Evolutionary conservation across 441 rosid species (phyloP), one percentile per base, ranked within the genome.

Genomic region (Pelargonium australe): DNA sequence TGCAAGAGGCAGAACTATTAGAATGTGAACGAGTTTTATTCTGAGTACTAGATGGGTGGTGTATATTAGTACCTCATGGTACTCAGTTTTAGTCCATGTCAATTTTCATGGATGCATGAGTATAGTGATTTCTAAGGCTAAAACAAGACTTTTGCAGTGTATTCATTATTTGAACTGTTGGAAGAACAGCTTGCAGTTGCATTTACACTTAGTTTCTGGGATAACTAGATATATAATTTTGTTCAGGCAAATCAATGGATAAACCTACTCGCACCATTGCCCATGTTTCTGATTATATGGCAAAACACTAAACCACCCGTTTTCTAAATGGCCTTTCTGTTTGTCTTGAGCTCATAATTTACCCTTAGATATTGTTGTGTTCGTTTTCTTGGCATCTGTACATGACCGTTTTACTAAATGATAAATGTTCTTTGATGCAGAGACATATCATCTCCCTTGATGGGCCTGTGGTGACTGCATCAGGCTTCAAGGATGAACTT

Each of bases 381-480:
- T 63, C 64, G 45, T 43, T 17, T 19, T 34, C 43, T 68, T 13
- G 25, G n/a, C 47, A 34, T 37, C 31, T 67, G 51, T n/a, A 9
- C 51, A 73, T 43, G 68, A 45, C 44, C 41, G 11, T 44, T 28
- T 67, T 66, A 19, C 61, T 53, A 16, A 16, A 53, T 53, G 60
- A 53, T 70, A 40, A 47, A 20, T 69, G 12, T 45, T 2, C 12
- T 20, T 62, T 67, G 68, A 57, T 84, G 82, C 87, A 94, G 99
- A 91, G 79, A 75, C 89, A 89, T 73, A 77, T 91, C 74, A 73
- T 94, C 40, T 91, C 96, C 67, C 87, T 94, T 78, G 87, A 86
- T 64, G 99, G 99, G 40, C 96, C 93, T 2, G 88, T 84, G 43
- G 95, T 89, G 75, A 85, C 95, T 65, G 88, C 97, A 70, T 83